A percentile compares a stretch with the other conserved stretches of the same genome.
Evolutionary conservation across 441 rosid species (phyloP).

Genomic region (Isatis lusitanica): DNA sequence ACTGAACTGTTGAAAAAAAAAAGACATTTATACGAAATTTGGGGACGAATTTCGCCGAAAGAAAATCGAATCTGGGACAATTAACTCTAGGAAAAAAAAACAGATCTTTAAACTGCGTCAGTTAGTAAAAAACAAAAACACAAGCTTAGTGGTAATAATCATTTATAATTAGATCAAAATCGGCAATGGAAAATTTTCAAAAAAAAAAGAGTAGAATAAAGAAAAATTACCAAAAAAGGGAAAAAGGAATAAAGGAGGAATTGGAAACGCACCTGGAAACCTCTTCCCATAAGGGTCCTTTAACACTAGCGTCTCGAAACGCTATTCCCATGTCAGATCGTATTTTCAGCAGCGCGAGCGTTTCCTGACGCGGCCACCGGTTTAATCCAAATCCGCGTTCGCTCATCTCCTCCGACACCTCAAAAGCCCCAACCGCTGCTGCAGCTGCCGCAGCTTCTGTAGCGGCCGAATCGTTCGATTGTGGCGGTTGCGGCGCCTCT

Average conservation of each 20-base stretch:
- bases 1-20: background rate
- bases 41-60: background rate
- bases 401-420: conserved; percentile 44
- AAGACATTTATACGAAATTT: background rate
- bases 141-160: background rate
- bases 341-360: conserved; percentile 58
- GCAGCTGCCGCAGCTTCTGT: conserved; percentile 27
- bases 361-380: conserved; percentile 73
- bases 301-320: conserved; percentile 57
- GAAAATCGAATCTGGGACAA: conserved; percentile 18
- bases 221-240: background rate
- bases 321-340: conserved; percentile 70
- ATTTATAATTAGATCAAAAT: conserved; percentile 7
- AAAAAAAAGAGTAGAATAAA: background rate
- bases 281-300: conserved; percentile 73
- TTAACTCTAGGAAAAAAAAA: background rate
- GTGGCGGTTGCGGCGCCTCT: background rate
- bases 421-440: conserved; percentile 38
- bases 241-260: background rate
- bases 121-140: background rate
- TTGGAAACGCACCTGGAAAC: conserved; percentile 51
- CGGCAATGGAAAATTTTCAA: background rate
- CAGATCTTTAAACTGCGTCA: conserved; percentile 21
- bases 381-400: conserved; percentile 53
- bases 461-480: conserved; percentile 27